phyloP scores from a whole-genome alignment of 2,329 filamentous ascomycete genomes.

The Colletotrichum sp. region DNA sequence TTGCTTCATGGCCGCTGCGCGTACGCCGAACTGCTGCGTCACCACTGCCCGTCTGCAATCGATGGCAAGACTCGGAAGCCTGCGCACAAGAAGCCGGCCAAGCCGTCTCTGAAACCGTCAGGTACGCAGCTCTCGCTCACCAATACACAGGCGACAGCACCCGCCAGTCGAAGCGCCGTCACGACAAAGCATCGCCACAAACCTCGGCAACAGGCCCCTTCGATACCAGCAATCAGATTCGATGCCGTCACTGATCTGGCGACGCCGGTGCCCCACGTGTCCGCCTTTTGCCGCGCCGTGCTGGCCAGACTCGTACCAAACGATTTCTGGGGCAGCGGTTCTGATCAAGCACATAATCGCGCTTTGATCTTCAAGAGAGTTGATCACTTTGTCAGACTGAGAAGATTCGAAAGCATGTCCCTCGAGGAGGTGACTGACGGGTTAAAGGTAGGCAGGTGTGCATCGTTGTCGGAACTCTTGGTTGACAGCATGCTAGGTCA shows the following conservation, averaged over 20 bases:
- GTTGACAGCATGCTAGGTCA: constrained; percentile 54
- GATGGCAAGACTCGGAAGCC: constrained; percentile 22
- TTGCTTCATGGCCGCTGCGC: constrained; percentile 75
- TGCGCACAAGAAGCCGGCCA: neutral
- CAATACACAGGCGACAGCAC: neutral
- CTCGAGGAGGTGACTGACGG: constrained; percentile 79
- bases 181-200: neutral
- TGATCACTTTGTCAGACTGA: constrained; percentile 77
- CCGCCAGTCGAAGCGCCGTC: neutral
- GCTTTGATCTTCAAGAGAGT: constrained; percentile 66
- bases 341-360: constrained; percentile 63
- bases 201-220: neutral
- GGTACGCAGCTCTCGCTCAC: neutral
- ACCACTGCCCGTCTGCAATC: constrained; percentile 73
- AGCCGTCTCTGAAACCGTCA: neutral
- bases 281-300: constrained; percentile 83
- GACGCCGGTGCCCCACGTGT: constrained; percentile 71
- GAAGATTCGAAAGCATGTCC: constrained; percentile 80
- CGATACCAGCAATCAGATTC: constrained; percentile 40
- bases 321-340: constrained; percentile 72
- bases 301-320: constrained; percentile 74
- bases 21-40: constrained; percentile 75
- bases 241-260: constrained; percentile 68
- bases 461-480: neutral
- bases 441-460: constrained; percentile 64